Conservation (phyloP, 257 asterid genomes). For the Solanum lycopersicoides region DNA sequence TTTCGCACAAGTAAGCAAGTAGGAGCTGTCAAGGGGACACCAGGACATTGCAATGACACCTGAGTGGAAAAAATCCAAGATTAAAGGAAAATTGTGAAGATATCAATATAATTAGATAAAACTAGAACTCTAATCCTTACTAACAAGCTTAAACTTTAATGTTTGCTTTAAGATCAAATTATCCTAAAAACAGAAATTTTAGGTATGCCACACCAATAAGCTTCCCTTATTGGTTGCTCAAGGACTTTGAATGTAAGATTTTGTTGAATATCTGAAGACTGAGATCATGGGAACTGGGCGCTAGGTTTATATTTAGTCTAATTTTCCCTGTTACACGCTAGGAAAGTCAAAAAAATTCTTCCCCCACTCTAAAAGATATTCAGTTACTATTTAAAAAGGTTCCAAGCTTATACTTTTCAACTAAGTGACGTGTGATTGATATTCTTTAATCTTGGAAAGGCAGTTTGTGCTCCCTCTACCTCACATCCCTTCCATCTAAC, state of each 20-base stretch:
- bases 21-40: conserved; percentile 94
- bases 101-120: neutral
- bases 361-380: neutral
- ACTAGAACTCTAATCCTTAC: neutral
- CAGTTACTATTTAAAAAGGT: neutral
- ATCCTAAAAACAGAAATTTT: neutral
- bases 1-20: conserved; percentile 94
- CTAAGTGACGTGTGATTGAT: neutral
- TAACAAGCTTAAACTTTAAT: neutral
- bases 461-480: neutral
- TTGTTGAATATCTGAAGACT: neutral
- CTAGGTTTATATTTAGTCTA: neutral
- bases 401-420: neutral
- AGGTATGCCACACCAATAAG: neutral
- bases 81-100: neutral
- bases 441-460: neutral
- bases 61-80: conserved; percentile 18
- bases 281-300: neutral
- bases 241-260: neutral
- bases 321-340: neutral
- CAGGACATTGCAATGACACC: conserved; percentile 99
- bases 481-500: neutral
- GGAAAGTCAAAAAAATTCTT: neutral
- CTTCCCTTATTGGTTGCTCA: neutral
- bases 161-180: neutral